Evolutionary conservation across 2,329 filamentous ascomycete species (phyloP), one percentile per base, ranked within the genome.

Genomic region (Sphaerulina musiva): DNA sequence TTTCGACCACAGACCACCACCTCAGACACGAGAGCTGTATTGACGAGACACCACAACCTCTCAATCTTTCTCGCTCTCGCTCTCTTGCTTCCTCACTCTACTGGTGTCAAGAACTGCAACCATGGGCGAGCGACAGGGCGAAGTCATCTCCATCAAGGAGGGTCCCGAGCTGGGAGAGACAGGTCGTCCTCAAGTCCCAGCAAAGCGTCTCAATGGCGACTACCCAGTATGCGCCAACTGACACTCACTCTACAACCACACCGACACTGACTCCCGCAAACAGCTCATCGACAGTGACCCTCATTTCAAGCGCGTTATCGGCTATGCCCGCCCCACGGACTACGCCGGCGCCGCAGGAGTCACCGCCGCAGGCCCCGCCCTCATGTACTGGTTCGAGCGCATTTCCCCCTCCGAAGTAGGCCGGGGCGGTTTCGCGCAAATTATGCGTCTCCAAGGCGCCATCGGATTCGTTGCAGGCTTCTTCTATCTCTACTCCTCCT

Each of bases 241-340:
- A 40, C 46, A 36, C 43, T 11, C 14, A 36, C 39, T 43, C 48
- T 41, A 31, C 45, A 50, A 20, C 46, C 40, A n/a, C 29, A 47
- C 29, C 40, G 6, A 29, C 5, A 54, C 57, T 54, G 36, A 62
- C 60, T 61, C 39, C 40, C 29, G 49, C 49, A 4, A 4, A 47
- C 76, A 98, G 93, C 87, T 97, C 77, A 97, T 98, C 75, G 93
- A 98, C 79, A 95, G 89, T 78, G 93, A 98, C 75, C 93, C 93
- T 68, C 93, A 98, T 74, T 86, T 97, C 74, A 89, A 84, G 74
- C 86, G 93, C 70, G 93, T 97, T 14, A 72, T 96, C 60, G 74
- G 83, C 69, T 98, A 98, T 80, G 87, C 91, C 59, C 83, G 93
- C 60, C 77, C 83, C 46, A 87, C 85, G 47, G 93, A 98, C 74